phyloP scores from a whole-genome alignment of 2,329 filamentous ascomycete genomes.

The Calonectria pteridis region DNA sequence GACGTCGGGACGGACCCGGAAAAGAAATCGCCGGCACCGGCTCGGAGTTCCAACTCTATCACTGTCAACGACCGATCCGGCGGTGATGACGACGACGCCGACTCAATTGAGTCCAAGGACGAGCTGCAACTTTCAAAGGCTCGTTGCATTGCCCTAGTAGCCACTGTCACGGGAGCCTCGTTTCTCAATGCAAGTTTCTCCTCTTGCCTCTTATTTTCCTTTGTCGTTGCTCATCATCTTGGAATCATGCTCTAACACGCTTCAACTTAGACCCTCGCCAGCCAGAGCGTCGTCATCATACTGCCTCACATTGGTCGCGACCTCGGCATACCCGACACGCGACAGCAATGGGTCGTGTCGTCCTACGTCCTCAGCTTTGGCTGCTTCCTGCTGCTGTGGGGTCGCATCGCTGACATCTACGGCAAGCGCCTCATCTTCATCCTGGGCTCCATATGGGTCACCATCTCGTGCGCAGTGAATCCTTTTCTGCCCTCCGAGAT shows the following conservation, averaged over 20 bases:
- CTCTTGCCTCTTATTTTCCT: neutral
- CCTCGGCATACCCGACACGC: constrained; percentile 67
- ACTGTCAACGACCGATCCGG: neutral
- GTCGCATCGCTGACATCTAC: constrained; percentile 75
- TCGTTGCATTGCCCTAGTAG: constrained; percentile 66
- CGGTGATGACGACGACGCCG: constrained; percentile 27
- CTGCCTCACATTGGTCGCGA: constrained; percentile 71
- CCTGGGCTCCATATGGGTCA: constrained; percentile 73
- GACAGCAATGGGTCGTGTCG: constrained; percentile 76
- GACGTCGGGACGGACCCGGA: constrained; percentile 21
- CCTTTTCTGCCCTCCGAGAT: constrained; percentile 77
- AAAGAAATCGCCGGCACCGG: constrained; percentile 21
- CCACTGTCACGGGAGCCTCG: constrained; percentile 66
- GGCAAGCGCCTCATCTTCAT: constrained; percentile 76
- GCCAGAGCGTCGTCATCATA: constrained; percentile 47
- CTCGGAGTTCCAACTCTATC: constrained; percentile 7
- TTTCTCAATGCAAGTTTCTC: constrained; percentile 63
- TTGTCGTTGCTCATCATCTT: neutral
- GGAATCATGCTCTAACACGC: neutral
- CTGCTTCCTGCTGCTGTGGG: constrained; percentile 77
- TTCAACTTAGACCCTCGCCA: constrained; percentile 41
- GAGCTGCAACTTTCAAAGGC: constrained; percentile 60
- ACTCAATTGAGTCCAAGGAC: constrained; percentile 40
- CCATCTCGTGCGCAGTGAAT: constrained; percentile 68
- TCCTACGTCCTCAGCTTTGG: constrained; percentile 75